These are phyloP conservation scores for Fraxinus velutina DNA, from an alignment of 305 asterid species.

Conservation along the genomic window DNA sequence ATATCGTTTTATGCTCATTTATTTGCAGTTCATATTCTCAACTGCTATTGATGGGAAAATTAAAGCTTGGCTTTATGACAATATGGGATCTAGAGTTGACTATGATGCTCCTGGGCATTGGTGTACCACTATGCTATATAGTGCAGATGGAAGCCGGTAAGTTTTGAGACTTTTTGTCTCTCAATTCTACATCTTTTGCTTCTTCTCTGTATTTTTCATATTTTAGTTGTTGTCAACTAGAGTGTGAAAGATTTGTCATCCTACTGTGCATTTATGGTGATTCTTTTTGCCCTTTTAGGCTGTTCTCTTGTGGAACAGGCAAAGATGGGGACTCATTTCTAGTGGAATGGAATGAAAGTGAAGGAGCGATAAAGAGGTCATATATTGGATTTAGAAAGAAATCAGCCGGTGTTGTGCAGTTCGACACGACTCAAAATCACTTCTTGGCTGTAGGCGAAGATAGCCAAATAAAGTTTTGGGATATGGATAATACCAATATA, in stretches of 20 bases:
- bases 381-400: conserved; percentile 64
- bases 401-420: conserved; percentile 67
- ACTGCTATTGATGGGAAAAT: conserved; percentile 82
- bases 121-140: conserved; percentile 78
- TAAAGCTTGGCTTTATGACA: conserved; percentile 85
- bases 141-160: conserved; percentile 82
- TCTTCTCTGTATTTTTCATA: conserved; percentile 1
- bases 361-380: conserved; percentile 75
- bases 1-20: conserved; percentile 21
- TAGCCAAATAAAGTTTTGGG: conserved; percentile 76
- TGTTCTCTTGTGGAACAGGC: conserved; percentile 83
- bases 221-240: conserved; percentile 1
- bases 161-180: conserved; percentile 11
- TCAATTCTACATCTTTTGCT: background rate
- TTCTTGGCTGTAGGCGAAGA: conserved; percentile 85
- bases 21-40: conserved; percentile 71
- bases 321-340: conserved; percentile 85
- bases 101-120: conserved; percentile 88
- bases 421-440: conserved; percentile 73
- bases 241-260: background rate
- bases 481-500: conserved; percentile 62
- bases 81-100: conserved; percentile 81
- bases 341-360: conserved; percentile 91
- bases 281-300: conserved; percentile 37
- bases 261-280: conserved; percentile 17